Base-by-base conservation (phyloP, 2,329 filamentous ascomycete species). In the Talaromyces marneffei region DNA sequence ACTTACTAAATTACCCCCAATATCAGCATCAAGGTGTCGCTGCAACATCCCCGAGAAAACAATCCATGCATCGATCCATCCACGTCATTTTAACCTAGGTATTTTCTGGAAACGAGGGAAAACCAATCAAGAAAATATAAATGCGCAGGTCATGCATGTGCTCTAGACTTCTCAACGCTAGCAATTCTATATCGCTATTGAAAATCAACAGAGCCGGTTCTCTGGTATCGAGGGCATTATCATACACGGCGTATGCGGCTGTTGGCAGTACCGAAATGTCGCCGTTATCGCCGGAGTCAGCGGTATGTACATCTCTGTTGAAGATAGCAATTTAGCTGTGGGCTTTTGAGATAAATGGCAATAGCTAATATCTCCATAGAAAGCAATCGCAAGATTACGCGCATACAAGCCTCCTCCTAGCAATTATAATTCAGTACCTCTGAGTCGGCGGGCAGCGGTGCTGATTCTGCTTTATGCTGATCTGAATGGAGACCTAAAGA, bases 401-500 rank as follows among this genome's bases (percentile, higher is more conserved):
- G 71, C 77, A 37, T 87, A 85, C 67, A 72, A 75, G 14, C 77
- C 84, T n/a, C 83, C 83, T 42, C 78, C 82, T 8, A 85, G 84
- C 6, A 79, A 78, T 64, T 87, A 84, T 74, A 75, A 79, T 65
- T 76, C 78, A 55, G 80, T 85, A 44, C 85, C 85, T 1, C 69
- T 86, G 8, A 79, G 78, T 14, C 85, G 90, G 64, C 86, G 92
- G 66, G 93, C 93, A 14, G 92, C 93, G 25, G 93, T 97, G 42
- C 78, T 97, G 59, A 83, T 97, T 54, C 82, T 97, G 57, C 83
- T 97, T 1, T 97, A 94, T 72, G 91, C 92, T 37, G 93, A 97
- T 74, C 83, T 84, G 46, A 80, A 83, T 64, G 93, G 93, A 42
- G 89, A 96, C 66, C 78, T 97, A 62, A 84, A 82, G 64, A 83